These are phyloP conservation scores for Salvia miltiorrhiza DNA, from an alignment of 257 asterid genomes.

Conservation along the genomic window DNA sequence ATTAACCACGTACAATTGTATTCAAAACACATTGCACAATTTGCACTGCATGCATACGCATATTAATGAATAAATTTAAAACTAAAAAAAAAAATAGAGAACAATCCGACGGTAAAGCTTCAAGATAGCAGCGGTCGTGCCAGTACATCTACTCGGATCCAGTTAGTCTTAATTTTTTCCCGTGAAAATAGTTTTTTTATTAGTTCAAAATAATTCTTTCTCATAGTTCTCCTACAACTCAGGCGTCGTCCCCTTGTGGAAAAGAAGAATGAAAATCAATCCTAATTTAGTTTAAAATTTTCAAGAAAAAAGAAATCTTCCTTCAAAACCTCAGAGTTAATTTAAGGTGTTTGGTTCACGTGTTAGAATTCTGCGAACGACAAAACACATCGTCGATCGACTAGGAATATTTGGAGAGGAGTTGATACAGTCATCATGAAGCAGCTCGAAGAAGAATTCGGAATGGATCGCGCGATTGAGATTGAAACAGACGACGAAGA, in stretches of 20 bases:
- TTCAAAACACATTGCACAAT: background rate
- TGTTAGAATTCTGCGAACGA: background rate
- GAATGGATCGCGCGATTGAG: conserved; percentile 57
- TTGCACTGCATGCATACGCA: background rate
- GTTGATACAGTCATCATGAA: conserved; percentile 39
- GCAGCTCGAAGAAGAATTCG: conserved; percentile 59
- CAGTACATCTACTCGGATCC: background rate
- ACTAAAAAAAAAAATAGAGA: background rate
- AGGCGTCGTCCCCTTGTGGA: conserved; percentile 2
- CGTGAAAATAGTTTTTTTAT: conserved; percentile 8
- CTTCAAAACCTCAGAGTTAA: background rate
- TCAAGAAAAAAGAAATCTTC: background rate
- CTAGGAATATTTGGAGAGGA: too few relatives aligned
- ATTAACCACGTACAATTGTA: background rate
- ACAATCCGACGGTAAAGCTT: conserved; percentile 31
- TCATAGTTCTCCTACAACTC: conserved; percentile 11
- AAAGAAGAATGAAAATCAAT: background rate
- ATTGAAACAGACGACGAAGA: conserved; percentile 86
- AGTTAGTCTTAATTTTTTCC: background rate
- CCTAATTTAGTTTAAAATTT: background rate
- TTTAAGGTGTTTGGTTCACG: background rate
- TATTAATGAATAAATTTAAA: background rate
- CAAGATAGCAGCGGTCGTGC: conserved; percentile 24
- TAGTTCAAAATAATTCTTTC: background rate
- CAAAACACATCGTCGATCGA: background rate